phyloP scores from a whole-genome alignment of 2,329 filamentous ascomycete species.

The Nemania sp. region DNA sequence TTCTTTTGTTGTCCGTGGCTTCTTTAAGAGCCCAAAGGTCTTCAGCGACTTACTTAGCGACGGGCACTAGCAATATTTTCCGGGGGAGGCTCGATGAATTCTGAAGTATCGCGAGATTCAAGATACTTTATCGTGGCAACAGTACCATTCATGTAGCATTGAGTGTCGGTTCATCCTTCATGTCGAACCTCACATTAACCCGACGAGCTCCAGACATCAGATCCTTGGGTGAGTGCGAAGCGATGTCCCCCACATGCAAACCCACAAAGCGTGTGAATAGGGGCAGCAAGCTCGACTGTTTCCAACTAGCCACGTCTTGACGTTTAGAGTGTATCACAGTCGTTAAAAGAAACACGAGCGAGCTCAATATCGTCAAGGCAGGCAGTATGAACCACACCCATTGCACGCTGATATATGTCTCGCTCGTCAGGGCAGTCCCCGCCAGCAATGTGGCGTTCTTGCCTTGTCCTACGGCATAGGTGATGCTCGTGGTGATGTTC shows the following conservation, averaged over 20 bases:
- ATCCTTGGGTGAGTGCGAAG: not conserved
- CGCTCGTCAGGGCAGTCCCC: not conserved
- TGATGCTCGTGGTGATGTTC: constrained; percentile 11
- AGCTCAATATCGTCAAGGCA: not conserved
- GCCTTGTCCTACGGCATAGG: constrained; percentile 7
- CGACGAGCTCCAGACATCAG: not conserved
- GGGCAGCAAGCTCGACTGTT: constrained; percentile 1
- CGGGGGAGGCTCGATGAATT: no score
- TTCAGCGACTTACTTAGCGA: no score
- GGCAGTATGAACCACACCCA: constrained; percentile 4
- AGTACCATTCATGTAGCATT: not conserved
- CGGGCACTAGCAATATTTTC: no score
- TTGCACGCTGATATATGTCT: constrained; percentile 7
- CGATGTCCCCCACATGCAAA: not conserved
- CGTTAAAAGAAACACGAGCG: no score
- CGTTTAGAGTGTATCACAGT: constrained; percentile 6
- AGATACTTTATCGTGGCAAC: not conserved
- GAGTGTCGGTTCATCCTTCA: not conserved
- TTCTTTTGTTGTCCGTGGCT: no score
- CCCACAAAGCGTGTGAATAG: constrained; percentile 2
- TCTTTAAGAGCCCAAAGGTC: no score
- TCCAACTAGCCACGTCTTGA: constrained; percentile 2
- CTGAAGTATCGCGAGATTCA: no score
- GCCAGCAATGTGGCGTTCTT: not conserved
- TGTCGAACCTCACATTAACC: not conserved